Evolutionary conservation across 2,329 filamentous ascomycete species (phyloP), one percentile per base, ranked within the genome.

Genomic region (Sphaerulina vaccinii): DNA sequence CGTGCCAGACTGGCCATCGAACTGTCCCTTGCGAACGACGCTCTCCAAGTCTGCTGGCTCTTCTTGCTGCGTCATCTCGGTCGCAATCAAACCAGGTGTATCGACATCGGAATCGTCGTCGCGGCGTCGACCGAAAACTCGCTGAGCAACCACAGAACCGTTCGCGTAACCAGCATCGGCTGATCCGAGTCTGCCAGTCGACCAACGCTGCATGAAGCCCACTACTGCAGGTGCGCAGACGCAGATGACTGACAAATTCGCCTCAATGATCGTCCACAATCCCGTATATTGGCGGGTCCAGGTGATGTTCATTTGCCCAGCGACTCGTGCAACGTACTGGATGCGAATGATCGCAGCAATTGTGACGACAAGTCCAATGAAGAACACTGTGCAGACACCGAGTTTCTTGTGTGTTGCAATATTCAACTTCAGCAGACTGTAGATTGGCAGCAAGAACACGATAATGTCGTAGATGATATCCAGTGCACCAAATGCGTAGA

Each of bases 231-330:
- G 59, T 33, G 58, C 55, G 37, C 59, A 63, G n/a, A 55, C 52
- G 51, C 59, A 63, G 29, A 59, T 48, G 21, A 61, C 21, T 5
- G 52, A 58, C 9, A 58, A 42, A 24, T 60, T 56, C 38, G 48
- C 50, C 39, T 63, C 59, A 22, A 63, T 50, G 22, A 52, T 41
- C 24, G 47, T 53, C 61, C 61, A 63, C 35, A 61, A 29, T 5
- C 48, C 53, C 16, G 60, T 49, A 16, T 52, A 52, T 24, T 50
- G 54, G 36, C 58, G 61, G 43, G 55, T 49, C 49, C 51, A 63
- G 16, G 58, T 63, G 3, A 54, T 27, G 15, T 62, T 62, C 22
- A 40, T 41, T 19, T 24, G 27, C 13, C 27, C 47, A 23, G 46
- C 44, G 13, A 24, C 36, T 32, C 51, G 54, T 29, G 45, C 49